phyloP scores from a whole-genome alignment of 2,329 filamentous ascomycete genomes.

The Penicillium sp. region DNA sequence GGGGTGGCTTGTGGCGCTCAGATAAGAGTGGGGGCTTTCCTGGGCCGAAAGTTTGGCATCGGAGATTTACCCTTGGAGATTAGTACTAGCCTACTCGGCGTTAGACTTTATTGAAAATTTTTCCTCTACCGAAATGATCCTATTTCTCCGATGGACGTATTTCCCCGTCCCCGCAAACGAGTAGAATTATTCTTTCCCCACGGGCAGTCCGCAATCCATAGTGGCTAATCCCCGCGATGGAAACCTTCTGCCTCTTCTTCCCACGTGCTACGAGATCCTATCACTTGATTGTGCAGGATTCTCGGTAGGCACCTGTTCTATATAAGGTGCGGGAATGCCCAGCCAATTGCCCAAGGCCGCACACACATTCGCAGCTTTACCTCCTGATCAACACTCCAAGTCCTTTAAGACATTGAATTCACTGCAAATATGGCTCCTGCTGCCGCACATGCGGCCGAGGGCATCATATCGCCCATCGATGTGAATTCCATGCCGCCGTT shows the following conservation, averaged over 20 bases:
- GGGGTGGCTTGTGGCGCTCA: not conserved
- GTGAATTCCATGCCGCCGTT: constrained; percentile 24
- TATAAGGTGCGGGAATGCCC: not conserved
- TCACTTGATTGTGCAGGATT: not conserved
- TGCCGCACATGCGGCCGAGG: constrained; percentile 27
- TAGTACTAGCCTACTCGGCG: not conserved
- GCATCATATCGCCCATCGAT: constrained; percentile 25
- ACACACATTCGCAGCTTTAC: not conserved
- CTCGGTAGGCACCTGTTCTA: not conserved
- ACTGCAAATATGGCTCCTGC: constrained; percentile 23
- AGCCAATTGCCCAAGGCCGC: not conserved
- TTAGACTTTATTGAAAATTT: too few species aligned
- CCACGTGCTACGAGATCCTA: not conserved
- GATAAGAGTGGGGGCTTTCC: not conserved
- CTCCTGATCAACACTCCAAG: not conserved
- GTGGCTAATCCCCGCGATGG: not conserved
- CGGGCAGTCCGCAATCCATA: not conserved
- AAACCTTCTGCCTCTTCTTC: not conserved
- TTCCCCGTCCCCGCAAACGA: not conserved
- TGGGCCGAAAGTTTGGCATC: not conserved
- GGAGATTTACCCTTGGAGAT: not conserved
- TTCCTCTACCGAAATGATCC: too few species aligned
- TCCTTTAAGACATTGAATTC: not conserved
- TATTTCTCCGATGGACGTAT: not conserved
- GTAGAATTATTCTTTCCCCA: constrained; percentile 1